phyloP scores from a whole-genome alignment of 2,329 filamentous ascomycete genomes.

The Aspergillus oerlinghausenensis region DNA sequence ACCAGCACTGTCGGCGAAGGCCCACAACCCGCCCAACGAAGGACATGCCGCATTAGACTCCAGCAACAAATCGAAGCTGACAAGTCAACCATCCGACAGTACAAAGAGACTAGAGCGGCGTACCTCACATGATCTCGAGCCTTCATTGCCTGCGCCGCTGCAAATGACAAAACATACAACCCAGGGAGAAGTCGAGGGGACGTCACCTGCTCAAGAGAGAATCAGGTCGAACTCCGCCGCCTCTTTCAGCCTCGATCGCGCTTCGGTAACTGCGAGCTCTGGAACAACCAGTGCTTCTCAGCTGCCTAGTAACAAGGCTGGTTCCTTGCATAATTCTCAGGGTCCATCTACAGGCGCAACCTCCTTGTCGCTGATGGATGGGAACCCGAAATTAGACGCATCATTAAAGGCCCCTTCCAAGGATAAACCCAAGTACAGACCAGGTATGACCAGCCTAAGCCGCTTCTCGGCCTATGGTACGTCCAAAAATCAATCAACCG shows the following conservation, averaged over 20 bases:
- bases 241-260: conserved; percentile 27
- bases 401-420: conserved; percentile 21
- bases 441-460: conserved; percentile 40
- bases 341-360: conserved; percentile 24
- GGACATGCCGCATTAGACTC: conserved; percentile 15
- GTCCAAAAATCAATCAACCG: conserved; percentile 39
- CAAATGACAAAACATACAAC: conserved; percentile 21
- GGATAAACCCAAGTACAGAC: conserved; percentile 27
- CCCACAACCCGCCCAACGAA: conserved; percentile 25
- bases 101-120: conserved; percentile 26
- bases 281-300: conserved; percentile 27
- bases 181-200: conserved; percentile 21
- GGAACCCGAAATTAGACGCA: conserved; percentile 24
- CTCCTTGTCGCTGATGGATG: conserved; percentile 27
- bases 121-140: conserved; percentile 25
- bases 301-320: conserved; percentile 22
- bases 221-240: conserved; percentile 26
- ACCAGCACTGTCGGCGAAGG: conserved; percentile 29
- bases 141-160: conserved; percentile 16
- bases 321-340: conserved; percentile 24
- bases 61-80: conserved; percentile 17
- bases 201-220: conserved; percentile 30
- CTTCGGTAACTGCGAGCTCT: conserved; percentile 20
- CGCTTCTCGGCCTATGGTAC: conserved; percentile 43
- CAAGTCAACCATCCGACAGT: conserved; percentile 18